A percentile compares a stretch with the other conserved stretches of the same genome.
These are phyloP conservation scores for Fraxinus quadrangulata DNA, from an alignment of 257 asterid genomes.

Conservation along the genomic window DNA sequence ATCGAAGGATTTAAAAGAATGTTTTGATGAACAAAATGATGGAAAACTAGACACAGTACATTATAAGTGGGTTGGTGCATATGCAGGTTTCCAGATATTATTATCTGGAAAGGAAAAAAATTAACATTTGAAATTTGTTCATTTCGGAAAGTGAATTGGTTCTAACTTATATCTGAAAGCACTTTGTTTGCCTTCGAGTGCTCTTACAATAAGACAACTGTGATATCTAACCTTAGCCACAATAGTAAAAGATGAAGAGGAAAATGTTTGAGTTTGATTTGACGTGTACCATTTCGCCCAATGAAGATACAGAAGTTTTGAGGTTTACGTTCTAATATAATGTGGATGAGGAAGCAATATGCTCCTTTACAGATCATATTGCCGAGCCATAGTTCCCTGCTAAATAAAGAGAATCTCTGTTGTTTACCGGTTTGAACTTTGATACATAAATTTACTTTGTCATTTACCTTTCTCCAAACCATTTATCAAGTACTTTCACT, in stretches of 20 bases:
- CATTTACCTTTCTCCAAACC: background rate
- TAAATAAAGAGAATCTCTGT: background rate
- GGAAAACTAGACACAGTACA: background rate
- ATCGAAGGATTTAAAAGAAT: background rate
- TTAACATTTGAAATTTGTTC: background rate
- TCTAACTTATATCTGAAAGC: background rate
- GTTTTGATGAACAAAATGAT: background rate
- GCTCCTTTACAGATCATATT: background rate
- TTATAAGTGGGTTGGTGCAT: background rate
- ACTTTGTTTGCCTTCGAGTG: background rate
- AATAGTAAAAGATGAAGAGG: background rate
- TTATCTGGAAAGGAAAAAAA: background rate
- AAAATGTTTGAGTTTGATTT: background rate
- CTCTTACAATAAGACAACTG: background rate
- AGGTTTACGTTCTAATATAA: background rate
- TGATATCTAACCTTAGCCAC: background rate
- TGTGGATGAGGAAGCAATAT: background rate
- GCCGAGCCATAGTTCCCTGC: background rate
- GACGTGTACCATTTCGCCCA: background rate
- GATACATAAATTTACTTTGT: background rate
- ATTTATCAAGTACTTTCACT: background rate
- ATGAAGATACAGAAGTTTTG: background rate
- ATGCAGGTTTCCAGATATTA: background rate
- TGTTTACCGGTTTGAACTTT: background rate
- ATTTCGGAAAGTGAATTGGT: background rate